A percentile compares a stretch with the other conserved stretches of the same genome.
phyloP scores from a whole-genome alignment of 768 basidiomycete genomes.

The Auricularia sp. region DNA sequence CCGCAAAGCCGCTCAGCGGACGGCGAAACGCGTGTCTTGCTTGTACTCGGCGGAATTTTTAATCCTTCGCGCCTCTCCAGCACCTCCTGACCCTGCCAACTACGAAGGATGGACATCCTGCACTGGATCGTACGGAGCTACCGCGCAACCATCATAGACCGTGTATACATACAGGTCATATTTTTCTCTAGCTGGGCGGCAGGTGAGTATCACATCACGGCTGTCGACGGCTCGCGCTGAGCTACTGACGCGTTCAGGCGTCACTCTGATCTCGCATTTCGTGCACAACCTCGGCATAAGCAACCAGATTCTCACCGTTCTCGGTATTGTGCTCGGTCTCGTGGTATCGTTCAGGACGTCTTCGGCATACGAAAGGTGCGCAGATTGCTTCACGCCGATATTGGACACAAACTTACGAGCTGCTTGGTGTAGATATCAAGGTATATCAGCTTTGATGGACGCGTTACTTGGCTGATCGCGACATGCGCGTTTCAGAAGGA shows the following conservation, averaged over 20 bases:
- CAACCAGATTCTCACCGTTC: conserved; percentile 50
- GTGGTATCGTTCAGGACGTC: conserved; percentile 67
- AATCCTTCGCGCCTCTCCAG: no score
- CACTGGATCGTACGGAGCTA: conserved; percentile 41
- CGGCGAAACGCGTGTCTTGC: no score
- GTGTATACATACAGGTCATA: conserved; percentile 3
- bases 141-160: conserved; percentile 45
- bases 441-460: no score
- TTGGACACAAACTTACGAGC: background rate
- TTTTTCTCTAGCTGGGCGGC: background rate
- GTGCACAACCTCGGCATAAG: conserved; percentile 39
- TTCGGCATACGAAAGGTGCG: conserved; percentile 57
- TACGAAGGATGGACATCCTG: background rate
- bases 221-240: conserved; percentile 17
- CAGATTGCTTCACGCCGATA: conserved; percentile 6
- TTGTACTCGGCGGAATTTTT: no score
- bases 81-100: background rate
- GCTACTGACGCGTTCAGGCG: background rate
- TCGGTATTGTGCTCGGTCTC: conserved; percentile 47
- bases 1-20: no score
- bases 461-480: no score
- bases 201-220: conserved; percentile 12
- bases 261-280: conserved; percentile 38
- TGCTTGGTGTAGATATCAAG: background rate
- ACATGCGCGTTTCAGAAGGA: conserved; percentile 32